phyloP scores from a whole-genome alignment of 164 flowering plant species.

The Chimonanthus salicifolius region DNA sequence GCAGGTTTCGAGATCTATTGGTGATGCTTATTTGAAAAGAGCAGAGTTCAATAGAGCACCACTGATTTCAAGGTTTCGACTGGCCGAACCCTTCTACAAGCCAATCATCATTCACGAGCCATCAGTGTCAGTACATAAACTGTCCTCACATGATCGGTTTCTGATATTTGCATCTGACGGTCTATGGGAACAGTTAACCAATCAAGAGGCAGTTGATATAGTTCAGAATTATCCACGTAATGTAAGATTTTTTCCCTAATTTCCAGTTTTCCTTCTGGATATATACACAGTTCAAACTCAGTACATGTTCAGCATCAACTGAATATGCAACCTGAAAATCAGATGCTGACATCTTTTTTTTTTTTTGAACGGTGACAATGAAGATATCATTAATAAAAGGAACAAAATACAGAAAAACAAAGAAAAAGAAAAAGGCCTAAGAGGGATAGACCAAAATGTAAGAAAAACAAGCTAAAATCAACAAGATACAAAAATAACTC shows the following conservation, averaged over 20 bases:
- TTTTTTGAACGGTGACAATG: too few relatives aligned
- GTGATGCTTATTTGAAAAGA: constrained; percentile 86
- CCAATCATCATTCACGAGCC: constrained; percentile 86
- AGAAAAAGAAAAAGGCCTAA: too few relatives aligned
- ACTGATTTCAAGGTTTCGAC: constrained; percentile 61
- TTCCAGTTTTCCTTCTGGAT: not conserved
- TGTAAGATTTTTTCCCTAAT: constrained; percentile 32
- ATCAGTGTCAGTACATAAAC: constrained; percentile 50
- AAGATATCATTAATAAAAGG: too few relatives aligned
- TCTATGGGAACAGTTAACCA: constrained; percentile 91
- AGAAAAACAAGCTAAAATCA: too few relatives aligned
- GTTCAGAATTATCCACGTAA: constrained; percentile 62
- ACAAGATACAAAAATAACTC: too few relatives aligned
- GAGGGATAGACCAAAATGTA: too few relatives aligned
- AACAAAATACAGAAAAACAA: too few relatives aligned
- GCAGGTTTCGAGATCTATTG: constrained; percentile 91
- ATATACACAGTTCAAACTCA: not conserved
- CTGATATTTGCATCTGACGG: constrained; percentile 95
- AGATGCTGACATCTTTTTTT: not conserved
- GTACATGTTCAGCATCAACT: not conserved
- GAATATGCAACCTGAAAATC: not conserved
- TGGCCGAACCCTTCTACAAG: constrained; percentile 53
- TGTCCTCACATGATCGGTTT: constrained; percentile 62
- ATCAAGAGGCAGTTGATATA: constrained; percentile 84
- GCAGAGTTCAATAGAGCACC: constrained; percentile 79